Percentiles rank a stretch among this genome's conserved stretches.
These are phyloP conservation scores for Thielaviopsis punctulata DNA, from an alignment of 2,329 filamentous ascomycete genomes.

Conservation along the genomic window DNA sequence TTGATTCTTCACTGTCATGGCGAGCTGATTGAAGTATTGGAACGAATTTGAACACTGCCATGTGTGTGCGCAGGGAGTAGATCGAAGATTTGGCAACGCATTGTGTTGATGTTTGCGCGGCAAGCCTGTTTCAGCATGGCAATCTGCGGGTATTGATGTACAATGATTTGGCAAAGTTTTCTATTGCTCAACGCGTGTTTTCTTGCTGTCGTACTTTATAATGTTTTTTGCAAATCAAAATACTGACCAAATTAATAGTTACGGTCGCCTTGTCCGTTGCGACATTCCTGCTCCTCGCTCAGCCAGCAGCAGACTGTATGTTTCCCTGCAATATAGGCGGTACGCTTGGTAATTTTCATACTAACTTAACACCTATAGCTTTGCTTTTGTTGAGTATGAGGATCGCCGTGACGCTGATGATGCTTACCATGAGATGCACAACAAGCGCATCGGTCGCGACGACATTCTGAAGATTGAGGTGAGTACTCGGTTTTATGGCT, in stretches of 20 bases:
- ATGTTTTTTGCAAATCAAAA: not conserved
- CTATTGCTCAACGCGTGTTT: constrained; percentile 3
- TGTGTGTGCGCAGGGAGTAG: constrained; percentile 3
- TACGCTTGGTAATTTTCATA: not conserved
- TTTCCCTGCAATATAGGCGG: constrained; percentile 16
- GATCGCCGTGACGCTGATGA: constrained; percentile 96
- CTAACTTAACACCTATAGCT: constrained; percentile 31
- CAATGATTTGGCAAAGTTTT: not conserved
- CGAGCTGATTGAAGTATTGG: constrained; percentile 10
- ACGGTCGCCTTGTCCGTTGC: constrained; percentile 92
- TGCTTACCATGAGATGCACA: constrained; percentile 99
- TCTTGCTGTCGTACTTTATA: not conserved
- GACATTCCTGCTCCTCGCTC: constrained; percentile 94
- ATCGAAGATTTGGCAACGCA: constrained; percentile 12
- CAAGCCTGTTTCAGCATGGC: not conserved
- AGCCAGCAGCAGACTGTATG: constrained; percentile 87
- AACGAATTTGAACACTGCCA: constrained; percentile 2
- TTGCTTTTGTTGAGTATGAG: constrained; percentile 98
- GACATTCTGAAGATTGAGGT: constrained; percentile 97
- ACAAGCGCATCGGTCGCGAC: constrained; percentile 92
- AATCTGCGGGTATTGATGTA: not conserved
- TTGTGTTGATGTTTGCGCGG: not conserved
- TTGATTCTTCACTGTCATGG: not conserved
- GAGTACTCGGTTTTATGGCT: constrained; percentile 21
- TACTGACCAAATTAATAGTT: constrained; percentile 36